These are phyloP conservation scores for Physaria fendleri DNA, from an alignment of 345 rosid genomes.

Conservation along the genomic window DNA sequence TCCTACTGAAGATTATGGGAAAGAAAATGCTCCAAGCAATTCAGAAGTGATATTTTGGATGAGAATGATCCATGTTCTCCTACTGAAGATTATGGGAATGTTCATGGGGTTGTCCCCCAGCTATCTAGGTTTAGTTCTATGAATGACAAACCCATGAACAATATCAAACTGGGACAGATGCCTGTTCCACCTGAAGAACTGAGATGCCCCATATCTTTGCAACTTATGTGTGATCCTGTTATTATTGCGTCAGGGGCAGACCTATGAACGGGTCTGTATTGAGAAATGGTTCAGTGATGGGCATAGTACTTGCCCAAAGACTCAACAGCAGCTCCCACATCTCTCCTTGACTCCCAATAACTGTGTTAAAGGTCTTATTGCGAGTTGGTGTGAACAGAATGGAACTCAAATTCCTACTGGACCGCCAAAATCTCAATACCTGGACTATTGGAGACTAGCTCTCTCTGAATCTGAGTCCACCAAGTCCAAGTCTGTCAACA, in stretches of 20 bases:
- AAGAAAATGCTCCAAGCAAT: slow-evolving; percentile 87
- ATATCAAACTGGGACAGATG: slow-evolving; percentile 58
- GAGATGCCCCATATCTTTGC: slow-evolving; percentile 91
- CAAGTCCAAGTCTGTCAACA: slow-evolving; percentile 52
- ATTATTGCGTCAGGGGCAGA: slow-evolving; percentile 97
- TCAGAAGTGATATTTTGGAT: slow-evolving; percentile 71
- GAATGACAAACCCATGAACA: slow-evolving; percentile 44
- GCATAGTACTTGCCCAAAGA: slow-evolving; percentile 83
- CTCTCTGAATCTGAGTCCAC: slow-evolving; percentile 58
- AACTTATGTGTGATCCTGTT: slow-evolving; percentile 92
- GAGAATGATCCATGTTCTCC: slow-evolving; percentile 93
- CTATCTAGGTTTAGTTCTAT: slow-evolving; percentile 71
- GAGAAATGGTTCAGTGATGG: slow-evolving; percentile 96
- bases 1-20: too few relatives aligned
- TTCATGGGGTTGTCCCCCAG: slow-evolving; percentile 62
- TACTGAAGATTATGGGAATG: slow-evolving; percentile 49
- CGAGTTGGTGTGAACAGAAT: slow-evolving; percentile 91
- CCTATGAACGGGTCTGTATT: slow-evolving; percentile 83
- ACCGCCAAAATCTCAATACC: slow-evolving; percentile 81
- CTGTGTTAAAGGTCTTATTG: slow-evolving; percentile 88
- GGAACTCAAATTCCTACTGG: slow-evolving; percentile 55
- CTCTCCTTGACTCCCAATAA: slow-evolving; percentile 83
- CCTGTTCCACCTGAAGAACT: slow-evolving; percentile 84
- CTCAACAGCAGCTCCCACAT: slow-evolving; percentile 86
- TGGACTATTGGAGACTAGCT: slow-evolving; percentile 81